A percentile compares a stretch with the other conserved stretches of the same genome.
phyloP scores from a whole-genome alignment of 2,329 filamentous ascomycete species.

The Arthrocladium fulminans region DNA sequence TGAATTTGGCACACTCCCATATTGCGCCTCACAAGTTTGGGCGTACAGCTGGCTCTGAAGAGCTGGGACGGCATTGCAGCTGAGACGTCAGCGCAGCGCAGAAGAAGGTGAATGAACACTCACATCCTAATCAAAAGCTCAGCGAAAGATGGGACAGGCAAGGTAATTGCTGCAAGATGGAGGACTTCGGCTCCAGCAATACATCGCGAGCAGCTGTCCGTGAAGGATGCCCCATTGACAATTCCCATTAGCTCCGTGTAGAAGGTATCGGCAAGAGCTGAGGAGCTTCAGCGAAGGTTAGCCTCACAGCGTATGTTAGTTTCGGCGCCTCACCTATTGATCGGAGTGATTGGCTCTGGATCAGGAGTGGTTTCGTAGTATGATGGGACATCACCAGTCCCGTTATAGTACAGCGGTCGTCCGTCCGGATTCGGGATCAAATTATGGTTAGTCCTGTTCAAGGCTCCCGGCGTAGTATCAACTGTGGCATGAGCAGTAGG shows the following conservation, averaged over 20 bases:
- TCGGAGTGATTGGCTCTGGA: constrained; percentile 20
- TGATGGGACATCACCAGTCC: constrained; percentile 19
- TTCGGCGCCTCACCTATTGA: constrained; percentile 7
- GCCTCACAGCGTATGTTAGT: not conserved
- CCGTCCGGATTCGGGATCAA: constrained; percentile 17
- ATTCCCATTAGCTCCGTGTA: constrained; percentile 19
- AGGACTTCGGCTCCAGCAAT: constrained; percentile 20
- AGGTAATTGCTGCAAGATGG: constrained; percentile 20
- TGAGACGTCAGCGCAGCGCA: not conserved
- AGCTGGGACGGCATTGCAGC: constrained; percentile 13
- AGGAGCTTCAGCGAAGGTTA: not conserved
- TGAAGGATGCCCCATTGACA: constrained; percentile 12
- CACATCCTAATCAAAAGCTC: constrained; percentile 19
- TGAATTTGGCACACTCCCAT: constrained; percentile 1
- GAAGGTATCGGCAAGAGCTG: constrained; percentile 16
- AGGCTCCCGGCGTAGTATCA: constrained; percentile 11
- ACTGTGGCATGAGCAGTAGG: not conserved
- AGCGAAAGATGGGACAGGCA: constrained; percentile 17
- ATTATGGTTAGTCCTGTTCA: constrained; percentile 22
- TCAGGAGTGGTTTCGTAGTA: constrained; percentile 19
- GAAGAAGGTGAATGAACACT: not conserved
- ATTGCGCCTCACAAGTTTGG: constrained; percentile 17
- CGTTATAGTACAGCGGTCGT: constrained; percentile 23
- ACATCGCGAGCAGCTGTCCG: constrained; percentile 21
- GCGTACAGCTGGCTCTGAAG: constrained; percentile 16